A percentile compares a stretch with the other conserved stretches of the same genome.
Evolutionary conservation across 2,329 filamentous ascomycete species (phyloP).

Genomic region (Epichloe typhina): DNA sequence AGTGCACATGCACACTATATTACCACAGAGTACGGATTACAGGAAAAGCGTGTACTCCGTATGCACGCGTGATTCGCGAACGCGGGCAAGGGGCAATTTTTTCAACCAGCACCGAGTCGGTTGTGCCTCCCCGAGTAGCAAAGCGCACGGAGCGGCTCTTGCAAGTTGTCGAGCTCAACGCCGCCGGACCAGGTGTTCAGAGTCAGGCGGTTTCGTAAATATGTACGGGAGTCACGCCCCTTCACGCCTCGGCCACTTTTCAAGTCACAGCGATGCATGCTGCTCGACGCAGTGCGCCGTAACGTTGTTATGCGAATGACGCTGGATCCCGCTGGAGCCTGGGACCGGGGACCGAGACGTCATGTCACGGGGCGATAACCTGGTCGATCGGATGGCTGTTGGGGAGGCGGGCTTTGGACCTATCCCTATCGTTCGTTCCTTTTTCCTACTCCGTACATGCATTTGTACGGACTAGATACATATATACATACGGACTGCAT

Average conservation of each 20-base stretch:
- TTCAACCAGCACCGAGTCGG: no score
- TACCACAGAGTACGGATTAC: no score
- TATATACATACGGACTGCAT: no score
- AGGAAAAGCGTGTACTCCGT: not conserved
- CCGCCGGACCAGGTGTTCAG: not conserved
- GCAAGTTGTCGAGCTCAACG: not conserved
- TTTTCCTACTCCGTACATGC: not conserved
- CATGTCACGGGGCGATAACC: no score
- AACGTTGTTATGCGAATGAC: not conserved
- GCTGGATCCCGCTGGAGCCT: not conserved
- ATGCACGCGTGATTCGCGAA: not conserved
- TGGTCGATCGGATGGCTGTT: not conserved
- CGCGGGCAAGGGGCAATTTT: no score
- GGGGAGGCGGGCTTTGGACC: not conserved
- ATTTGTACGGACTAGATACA: no score
- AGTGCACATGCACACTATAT: no score
- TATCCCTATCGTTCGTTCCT: not conserved
- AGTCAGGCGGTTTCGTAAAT: no score
- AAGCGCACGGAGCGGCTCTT: not conserved
- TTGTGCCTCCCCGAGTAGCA: not conserved
- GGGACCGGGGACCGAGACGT: not conserved
- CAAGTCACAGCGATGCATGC: not conserved
- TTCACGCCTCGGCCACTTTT: not conserved
- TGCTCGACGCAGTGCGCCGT: not conserved
- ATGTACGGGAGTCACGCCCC: no score